phyloP scores from a whole-genome alignment of 2,329 filamentous ascomycete genomes.

The Stachybotrys elegans region DNA sequence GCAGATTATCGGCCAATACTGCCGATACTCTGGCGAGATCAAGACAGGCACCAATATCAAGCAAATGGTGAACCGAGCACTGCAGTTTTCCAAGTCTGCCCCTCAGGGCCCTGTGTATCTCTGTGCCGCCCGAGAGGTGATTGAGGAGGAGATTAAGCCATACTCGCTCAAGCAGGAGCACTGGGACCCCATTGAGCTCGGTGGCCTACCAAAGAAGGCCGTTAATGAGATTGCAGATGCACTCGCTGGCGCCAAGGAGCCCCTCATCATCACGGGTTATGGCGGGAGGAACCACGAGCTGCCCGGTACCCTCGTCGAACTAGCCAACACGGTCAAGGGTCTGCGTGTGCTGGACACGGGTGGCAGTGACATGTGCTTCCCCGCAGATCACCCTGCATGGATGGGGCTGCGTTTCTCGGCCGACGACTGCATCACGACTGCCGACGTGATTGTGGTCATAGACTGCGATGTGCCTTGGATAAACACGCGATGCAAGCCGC shows the following conservation, averaged over 20 bases:
- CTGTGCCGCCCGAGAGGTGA: constrained; percentile 71
- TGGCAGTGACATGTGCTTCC: constrained; percentile 78
- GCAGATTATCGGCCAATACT: constrained; percentile 78
- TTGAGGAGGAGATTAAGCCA: constrained; percentile 77
- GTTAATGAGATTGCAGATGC: constrained; percentile 57
- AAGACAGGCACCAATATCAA: constrained; percentile 82
- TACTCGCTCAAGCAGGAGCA: constrained; percentile 63
- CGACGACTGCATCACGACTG: constrained; percentile 67
- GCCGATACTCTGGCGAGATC: constrained; percentile 76
- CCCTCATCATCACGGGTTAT: constrained; percentile 68
- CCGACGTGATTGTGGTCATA: constrained; percentile 79
- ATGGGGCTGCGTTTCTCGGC: constrained; percentile 68
- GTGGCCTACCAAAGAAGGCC: constrained; percentile 49
- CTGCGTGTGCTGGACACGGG: constrained; percentile 70
- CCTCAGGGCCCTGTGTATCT: constrained; percentile 79
- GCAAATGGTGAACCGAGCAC: constrained; percentile 79
- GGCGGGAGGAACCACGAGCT: constrained; percentile 62
- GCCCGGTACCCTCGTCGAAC: constrained; percentile 56
- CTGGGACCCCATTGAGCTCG: constrained; percentile 67
- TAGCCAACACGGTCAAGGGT: constrained; percentile 64
- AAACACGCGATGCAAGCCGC: constrained; percentile 61
- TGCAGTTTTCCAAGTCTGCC: constrained; percentile 74
- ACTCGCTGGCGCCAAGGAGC: constrained; percentile 58
- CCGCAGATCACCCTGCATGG: constrained; percentile 62
- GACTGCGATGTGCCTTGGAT: constrained; percentile 96